phyloP scores from a whole-genome alignment of 192 early-diverging fungal species.

The Backusella psychrophila region DNA sequence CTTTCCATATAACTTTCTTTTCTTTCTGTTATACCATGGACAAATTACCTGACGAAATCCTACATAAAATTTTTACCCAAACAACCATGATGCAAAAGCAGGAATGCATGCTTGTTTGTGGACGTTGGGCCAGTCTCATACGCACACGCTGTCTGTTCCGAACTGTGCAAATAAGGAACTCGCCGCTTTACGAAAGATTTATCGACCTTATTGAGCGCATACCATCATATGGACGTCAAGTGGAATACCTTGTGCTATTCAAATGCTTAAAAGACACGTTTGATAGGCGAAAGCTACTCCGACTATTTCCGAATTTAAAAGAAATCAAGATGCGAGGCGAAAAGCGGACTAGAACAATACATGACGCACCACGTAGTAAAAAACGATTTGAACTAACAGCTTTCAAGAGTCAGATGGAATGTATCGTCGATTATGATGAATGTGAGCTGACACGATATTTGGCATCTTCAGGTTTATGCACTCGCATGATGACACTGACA shows the following conservation, averaged over 20 bases:
- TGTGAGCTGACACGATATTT: neutral
- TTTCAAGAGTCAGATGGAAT: neutral
- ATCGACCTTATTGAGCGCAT: neutral
- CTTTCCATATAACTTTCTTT: neutral
- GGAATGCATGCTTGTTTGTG: neutral
- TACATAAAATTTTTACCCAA: slow-evolving; percentile 2
- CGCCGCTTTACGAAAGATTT: neutral
- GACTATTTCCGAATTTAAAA: neutral
- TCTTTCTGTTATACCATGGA: neutral
- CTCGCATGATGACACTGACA: neutral
- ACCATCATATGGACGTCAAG: neutral
- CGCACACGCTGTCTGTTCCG: neutral
- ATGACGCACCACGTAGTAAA: neutral
- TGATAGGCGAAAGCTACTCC: slow-evolving; percentile 1
- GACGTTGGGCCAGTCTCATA: neutral
- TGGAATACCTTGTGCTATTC: neutral
- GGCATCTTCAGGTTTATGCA: neutral
- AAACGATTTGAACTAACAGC: neutral
- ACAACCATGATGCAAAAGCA: neutral
- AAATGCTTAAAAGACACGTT: neutral
- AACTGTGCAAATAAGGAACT: neutral
- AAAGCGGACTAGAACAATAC: neutral
- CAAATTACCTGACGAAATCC: neutral
- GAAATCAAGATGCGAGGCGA: neutral
- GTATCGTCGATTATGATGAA: neutral